Evolutionary conservation across 1,139 yeast genomes (phyloP).

Genomic region (Debaryomyces singareniensis): DNA sequence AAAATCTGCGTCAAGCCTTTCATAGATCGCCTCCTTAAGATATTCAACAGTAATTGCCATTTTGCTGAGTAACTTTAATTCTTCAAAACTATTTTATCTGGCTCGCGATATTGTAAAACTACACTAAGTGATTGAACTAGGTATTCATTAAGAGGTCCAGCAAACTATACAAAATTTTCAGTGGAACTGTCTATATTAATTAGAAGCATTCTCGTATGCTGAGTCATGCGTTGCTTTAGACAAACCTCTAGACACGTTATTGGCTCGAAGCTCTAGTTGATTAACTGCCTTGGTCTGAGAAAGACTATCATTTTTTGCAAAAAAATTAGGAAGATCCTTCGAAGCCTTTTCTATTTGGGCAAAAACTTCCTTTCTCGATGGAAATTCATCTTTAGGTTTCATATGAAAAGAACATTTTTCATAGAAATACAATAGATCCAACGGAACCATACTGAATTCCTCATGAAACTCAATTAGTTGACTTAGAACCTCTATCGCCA

Average conservation of each 20-base stretch:
- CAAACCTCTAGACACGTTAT: slow-evolving; percentile 31
- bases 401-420: slow-evolving; percentile 27
- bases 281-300: too few relatives aligned
- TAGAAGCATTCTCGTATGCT: slow-evolving; percentile 19
- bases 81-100: too few relatives aligned
- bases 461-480: slow-evolving; percentile 79
- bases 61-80: too few relatives aligned
- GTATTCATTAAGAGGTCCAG: too few relatives aligned
- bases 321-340: slow-evolving; percentile 26
- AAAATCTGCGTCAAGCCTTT: slow-evolving; percentile 45
- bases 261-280: slow-evolving; percentile 24
- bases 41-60: slow-evolving; percentile 42
- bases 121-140: too few relatives aligned
- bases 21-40: slow-evolving; percentile 40
- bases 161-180: too few relatives aligned
- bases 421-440: slow-evolving; percentile 36
- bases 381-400: slow-evolving; percentile 5
- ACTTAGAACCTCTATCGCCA: slow-evolving; percentile 88
- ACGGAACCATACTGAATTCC: slow-evolving; percentile 73
- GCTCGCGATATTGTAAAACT: too few relatives aligned
- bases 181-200: slow-evolving; percentile 2
- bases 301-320: too few relatives aligned
- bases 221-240: slow-evolving; percentile 23
- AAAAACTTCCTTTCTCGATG: slow-evolving; percentile 31
- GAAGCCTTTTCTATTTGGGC: slow-evolving; percentile 23